Evolutionary conservation across 495 filamentous ascomycete species (phyloP), one percentile per base, ranked within the genome.

Genomic region (Tuber umbilicatum): DNA sequence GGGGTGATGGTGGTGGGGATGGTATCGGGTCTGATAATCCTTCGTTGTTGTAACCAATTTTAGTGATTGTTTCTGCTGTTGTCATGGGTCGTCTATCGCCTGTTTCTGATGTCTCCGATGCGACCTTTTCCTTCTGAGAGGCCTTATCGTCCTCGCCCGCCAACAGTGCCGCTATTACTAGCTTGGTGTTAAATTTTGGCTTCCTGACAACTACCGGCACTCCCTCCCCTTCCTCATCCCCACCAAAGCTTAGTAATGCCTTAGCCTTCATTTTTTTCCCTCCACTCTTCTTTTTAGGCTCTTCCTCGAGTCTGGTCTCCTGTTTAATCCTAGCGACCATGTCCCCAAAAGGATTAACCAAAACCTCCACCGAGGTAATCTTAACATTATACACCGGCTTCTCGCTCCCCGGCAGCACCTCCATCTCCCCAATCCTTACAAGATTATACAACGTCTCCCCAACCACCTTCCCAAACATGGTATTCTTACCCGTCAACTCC

Each of bases 401-500:
- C 74, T 98, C 95, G 5, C 71, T 72, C 39, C 90, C 91, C 80
- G 92, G 91, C 71, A 89, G 87, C 31, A 94, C 84, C 82, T 98
- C 95, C 10, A 88, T 89, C 80, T 97, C 93, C 16, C 91, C 94
- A 85, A 97, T 97, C 84, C 93, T 93, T 81, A 95, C 88, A 75
- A 99, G 83, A 82, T 97, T 98, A 83, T 93, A 99, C 70, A 99
- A 93, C 72, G 93, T 97, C 74, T 97, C 94, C 6, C 95, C 95
- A 60, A 91, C 93, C 72, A 99, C 87, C 73, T 96, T 87, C 68
- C 95, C 95, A 85, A 99, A 98, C 80, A 98, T 85, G 5, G 95
- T 97, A 82, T 97, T 97, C 81, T 92, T 90, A 73, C 91, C 92
- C 70, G 90, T 91, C 83, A 99, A 81, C 84, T 98, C 94, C 43